These are phyloP conservation scores for Neurospora sp. DNA, from an alignment of 495 filamentous ascomycete species.

Conservation along the genomic window DNA sequence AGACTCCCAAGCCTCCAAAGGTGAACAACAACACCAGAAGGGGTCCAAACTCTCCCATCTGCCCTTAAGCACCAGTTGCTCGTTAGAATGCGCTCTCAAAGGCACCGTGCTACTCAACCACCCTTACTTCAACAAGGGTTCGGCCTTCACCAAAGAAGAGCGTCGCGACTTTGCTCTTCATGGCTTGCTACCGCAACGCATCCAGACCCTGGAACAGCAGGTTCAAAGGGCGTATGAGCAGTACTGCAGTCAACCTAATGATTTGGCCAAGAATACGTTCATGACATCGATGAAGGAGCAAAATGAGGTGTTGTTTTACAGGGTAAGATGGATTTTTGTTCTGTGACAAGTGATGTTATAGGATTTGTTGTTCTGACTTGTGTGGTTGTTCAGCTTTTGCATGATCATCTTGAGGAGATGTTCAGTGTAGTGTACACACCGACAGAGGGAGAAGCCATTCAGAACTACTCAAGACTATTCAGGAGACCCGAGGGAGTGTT, in stretches of 20 bases:
- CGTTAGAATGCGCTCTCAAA: conserved; percentile 48
- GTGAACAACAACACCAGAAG: conserved; percentile 7
- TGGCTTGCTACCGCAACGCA: conserved; percentile 59
- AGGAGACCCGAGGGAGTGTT: conserved; percentile 59
- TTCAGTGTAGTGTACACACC: conserved; percentile 84
- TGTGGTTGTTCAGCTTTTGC: conserved; percentile 23
- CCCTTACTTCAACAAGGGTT: conserved; percentile 76
- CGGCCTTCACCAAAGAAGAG: conserved; percentile 61
- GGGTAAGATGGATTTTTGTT: conserved; percentile 25
- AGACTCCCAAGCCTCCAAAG: conserved; percentile 1
- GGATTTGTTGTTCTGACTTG: background rate
- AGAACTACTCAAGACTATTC: conserved; percentile 74
- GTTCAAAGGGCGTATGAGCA: conserved; percentile 71
- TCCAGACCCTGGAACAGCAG: conserved; percentile 76
- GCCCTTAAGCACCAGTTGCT: conserved; percentile 52
- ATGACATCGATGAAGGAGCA: conserved; percentile 80
- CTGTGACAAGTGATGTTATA: background rate
- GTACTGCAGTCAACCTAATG: conserved; percentile 48
- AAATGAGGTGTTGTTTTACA: conserved; percentile 70
- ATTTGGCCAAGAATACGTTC: conserved; percentile 74
- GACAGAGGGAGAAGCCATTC: conserved; percentile 85
- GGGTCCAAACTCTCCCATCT: conserved; percentile 47
- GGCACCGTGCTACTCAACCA: conserved; percentile 56
- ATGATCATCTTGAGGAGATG: conserved; percentile 59
- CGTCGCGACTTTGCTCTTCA: conserved; percentile 57